Percentiles rank a stretch among this genome's conserved stretches.
Evolutionary conservation across 495 filamentous ascomycete species (phyloP).

Genomic region (Hypoxylon intermedium): DNA sequence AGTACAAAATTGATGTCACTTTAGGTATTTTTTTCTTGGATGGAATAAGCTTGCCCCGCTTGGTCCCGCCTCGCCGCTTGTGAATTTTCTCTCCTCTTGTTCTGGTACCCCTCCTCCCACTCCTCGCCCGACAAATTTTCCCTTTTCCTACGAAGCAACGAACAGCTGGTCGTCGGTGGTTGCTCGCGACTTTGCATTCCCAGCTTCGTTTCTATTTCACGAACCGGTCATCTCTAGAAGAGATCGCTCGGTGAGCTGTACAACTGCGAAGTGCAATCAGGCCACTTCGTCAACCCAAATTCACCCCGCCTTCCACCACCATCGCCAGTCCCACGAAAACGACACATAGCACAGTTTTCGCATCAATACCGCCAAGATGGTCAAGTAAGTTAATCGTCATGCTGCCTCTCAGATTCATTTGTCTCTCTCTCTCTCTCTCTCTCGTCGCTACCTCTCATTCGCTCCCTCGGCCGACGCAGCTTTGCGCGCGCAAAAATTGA

Average conservation of each 20-base stretch:
- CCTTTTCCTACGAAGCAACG: constrained; percentile 37
- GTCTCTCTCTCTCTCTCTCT: neutral
- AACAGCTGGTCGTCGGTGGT: constrained; percentile 44
- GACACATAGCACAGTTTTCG: constrained; percentile 44
- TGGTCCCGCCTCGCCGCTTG: constrained; percentile 10
- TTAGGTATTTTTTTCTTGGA: neutral
- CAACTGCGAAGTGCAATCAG: constrained; percentile 32
- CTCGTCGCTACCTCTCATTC: constrained; percentile 48
- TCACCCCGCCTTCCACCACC: constrained; percentile 31
- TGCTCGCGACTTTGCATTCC: constrained; percentile 41
- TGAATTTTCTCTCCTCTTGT: constrained; percentile 32
- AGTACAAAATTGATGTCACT: constrained; percentile 28
- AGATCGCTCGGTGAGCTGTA: constrained; percentile 31
- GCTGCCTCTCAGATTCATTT: neutral
- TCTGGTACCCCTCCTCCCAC: constrained; percentile 37
- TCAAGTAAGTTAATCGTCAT: constrained; percentile 77
- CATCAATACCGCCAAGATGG: constrained; percentile 91
- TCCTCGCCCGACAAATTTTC: constrained; percentile 36
- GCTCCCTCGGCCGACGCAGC: constrained; percentile 5
- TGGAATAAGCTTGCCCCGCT: constrained; percentile 40
- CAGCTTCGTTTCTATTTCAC: constrained; percentile 20
- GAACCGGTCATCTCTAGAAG: constrained; percentile 29
- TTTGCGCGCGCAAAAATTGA: constrained; percentile 19
- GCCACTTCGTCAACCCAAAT: constrained; percentile 29
- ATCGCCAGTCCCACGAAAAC: constrained; percentile 40